These are phyloP conservation scores for Entomortierella lignicola DNA, from an alignment of 192 early-diverging fungal species.

Conservation along the genomic window DNA sequence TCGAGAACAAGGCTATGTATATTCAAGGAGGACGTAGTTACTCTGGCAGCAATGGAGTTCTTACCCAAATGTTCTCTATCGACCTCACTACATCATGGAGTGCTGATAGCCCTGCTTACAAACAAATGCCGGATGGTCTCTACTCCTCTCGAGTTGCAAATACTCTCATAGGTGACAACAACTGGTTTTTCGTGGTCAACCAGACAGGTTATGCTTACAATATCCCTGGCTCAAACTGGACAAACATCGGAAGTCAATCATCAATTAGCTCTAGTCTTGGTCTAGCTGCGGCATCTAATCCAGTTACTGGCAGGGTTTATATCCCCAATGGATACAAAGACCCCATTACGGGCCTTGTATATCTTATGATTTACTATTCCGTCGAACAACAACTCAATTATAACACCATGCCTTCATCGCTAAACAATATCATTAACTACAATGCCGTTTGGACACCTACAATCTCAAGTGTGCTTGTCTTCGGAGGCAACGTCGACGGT, in stretches of 20 bases:
- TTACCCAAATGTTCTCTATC: not conserved
- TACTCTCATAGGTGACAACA: not conserved
- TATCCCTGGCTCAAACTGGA: not conserved
- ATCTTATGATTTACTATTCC: not conserved
- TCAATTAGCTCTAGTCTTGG: not conserved
- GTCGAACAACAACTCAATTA: not conserved
- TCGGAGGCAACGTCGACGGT: not conserved
- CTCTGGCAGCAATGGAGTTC: too few relatives aligned
- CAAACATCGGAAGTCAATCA: not conserved
- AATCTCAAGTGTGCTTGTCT: not conserved
- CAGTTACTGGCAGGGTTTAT: not conserved
- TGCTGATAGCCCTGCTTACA: not conserved
- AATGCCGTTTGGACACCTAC: not conserved
- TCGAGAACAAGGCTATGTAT: too few relatives aligned
- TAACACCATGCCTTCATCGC: not conserved
- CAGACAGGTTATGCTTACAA: not conserved
- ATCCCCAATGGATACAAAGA: slow-evolving; percentile 8
- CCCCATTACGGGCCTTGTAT: not conserved
- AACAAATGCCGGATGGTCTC: not conserved
- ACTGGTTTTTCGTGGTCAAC: not conserved
- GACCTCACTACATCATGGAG: too few relatives aligned
- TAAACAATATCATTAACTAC: not conserved
- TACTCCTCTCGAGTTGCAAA: not conserved
- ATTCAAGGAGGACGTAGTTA: too few relatives aligned
- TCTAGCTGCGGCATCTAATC: not conserved